Conservation (phyloP, 202 grass and related monocot species). For the Musa balbisiana region DNA sequence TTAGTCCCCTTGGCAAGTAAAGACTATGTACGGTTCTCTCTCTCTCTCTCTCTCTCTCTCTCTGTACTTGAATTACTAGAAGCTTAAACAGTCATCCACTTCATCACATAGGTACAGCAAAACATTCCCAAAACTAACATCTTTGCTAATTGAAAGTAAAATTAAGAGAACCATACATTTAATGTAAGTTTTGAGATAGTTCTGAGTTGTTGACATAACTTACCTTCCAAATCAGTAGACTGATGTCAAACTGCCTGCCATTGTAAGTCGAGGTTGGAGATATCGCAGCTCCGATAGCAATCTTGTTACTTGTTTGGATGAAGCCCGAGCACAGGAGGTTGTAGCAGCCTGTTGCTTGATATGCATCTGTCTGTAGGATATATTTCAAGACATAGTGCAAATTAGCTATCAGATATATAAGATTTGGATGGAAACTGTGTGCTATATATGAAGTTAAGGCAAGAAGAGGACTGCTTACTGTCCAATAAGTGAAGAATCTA, state of each 20-base stretch:
- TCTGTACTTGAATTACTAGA: too few species aligned
- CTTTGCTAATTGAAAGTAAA: too few species aligned
- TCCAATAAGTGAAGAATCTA: slow-evolving; percentile 23
- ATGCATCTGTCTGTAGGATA: slow-evolving; percentile 5
- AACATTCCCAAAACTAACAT: too few species aligned
- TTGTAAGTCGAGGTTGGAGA: slow-evolving; percentile 2
- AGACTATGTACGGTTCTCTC: too few species aligned
- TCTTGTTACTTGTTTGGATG: slow-evolving; percentile 17
- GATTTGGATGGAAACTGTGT: too few species aligned
- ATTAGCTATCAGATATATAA: too few species aligned
- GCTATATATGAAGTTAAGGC: too few species aligned
- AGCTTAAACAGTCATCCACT: too few species aligned
- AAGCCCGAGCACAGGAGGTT: slow-evolving; percentile 16
- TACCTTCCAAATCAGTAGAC: slow-evolving; percentile 8
- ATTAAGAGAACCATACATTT: not conserved
- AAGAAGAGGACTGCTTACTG: not conserved
- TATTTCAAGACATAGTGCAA: too few species aligned
- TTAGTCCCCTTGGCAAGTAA: not conserved
- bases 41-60: too few species aligned
- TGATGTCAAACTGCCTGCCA: slow-evolving; percentile 13
- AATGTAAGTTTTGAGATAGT: not conserved
- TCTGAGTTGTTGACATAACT: too few species aligned
- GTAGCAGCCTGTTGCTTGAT: slow-evolving; percentile 19
- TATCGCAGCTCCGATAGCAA: slow-evolving; percentile 17
- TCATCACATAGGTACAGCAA: too few species aligned